phyloP scores from a whole-genome alignment of 176 grass and related monocot species.

The Carex cristatella region DNA sequence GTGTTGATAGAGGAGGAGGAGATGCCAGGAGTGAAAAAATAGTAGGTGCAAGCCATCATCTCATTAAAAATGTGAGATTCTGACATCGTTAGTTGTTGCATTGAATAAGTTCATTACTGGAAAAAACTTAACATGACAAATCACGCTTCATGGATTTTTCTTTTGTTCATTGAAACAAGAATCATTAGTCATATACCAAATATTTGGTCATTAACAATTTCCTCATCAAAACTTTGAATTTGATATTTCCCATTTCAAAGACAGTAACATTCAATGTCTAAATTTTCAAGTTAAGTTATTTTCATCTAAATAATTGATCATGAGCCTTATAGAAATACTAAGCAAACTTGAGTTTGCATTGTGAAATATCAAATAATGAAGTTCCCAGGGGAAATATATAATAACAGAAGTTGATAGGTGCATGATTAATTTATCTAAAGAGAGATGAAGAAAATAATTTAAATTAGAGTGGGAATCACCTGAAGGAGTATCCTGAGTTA shows the following conservation, averaged over 20 bases:
- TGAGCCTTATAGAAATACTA: background rate
- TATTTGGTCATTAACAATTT: background rate
- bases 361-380: background rate
- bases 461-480: background rate
- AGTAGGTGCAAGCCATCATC: too few relatives aligned
- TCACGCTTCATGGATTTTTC: background rate
- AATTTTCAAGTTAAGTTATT: background rate
- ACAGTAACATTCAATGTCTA: background rate
- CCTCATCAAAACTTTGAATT: background rate
- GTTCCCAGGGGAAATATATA: background rate
- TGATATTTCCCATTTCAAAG: background rate
- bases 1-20: too few relatives aligned
- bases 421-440: too few relatives aligned
- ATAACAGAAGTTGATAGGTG: too few relatives aligned
- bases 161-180: background rate
- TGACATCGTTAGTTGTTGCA: too few relatives aligned
- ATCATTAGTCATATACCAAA: background rate
- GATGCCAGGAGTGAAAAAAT: too few relatives aligned
- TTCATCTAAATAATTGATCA: background rate
- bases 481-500: background rate
- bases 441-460: background rate
- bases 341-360: background rate
- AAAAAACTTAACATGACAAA: background rate
- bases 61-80: too few relatives aligned
- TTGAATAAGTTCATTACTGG: too few relatives aligned